phyloP scores from a whole-genome alignment of 2,329 filamentous ascomycete species.

The Epichloe festucae region DNA sequence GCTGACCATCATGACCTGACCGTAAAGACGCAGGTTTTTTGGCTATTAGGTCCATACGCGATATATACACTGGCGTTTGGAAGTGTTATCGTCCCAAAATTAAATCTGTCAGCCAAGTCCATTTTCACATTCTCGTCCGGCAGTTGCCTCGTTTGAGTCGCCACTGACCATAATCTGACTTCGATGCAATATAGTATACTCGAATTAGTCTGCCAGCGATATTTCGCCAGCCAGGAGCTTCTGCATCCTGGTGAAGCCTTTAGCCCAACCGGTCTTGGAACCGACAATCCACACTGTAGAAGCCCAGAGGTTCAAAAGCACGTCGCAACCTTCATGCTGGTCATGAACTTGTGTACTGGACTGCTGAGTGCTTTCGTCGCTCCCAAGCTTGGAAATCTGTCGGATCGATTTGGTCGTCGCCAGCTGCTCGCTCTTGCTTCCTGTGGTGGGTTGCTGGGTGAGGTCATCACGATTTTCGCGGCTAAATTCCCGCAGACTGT shows the following conservation, averaged over 20 bases:
- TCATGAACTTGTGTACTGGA: constrained; percentile 61
- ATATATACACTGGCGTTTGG: constrained; percentile 80
- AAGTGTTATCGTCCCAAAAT: constrained; percentile 69
- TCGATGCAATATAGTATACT: constrained; percentile 43
- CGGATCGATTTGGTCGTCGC: constrained; percentile 75
- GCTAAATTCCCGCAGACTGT: constrained; percentile 61
- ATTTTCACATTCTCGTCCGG: not conserved
- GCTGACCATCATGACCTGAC: constrained; percentile 9
- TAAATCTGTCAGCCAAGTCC: constrained; percentile 52
- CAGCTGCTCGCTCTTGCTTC: constrained; percentile 61
- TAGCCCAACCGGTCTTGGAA: constrained; percentile 47
- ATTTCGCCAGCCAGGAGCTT: constrained; percentile 56
- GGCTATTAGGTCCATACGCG: constrained; percentile 69
- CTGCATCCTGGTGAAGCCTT: constrained; percentile 36
- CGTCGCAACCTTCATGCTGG: constrained; percentile 67
- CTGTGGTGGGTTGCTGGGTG: constrained; percentile 58
- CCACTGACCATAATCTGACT: not conserved
- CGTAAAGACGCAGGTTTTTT: constrained; percentile 50
- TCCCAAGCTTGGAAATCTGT: constrained; percentile 72
- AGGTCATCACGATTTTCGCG: constrained; percentile 66
- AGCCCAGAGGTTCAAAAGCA: constrained; percentile 65
- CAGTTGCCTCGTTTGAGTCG: not conserved
- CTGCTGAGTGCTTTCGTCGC: constrained; percentile 67
- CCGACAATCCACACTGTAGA: constrained; percentile 66
- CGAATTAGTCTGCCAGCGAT: constrained; percentile 68